Conservation (phyloP, 2,329 filamentous ascomycete species). For the Phialocephala sp. region DNA sequence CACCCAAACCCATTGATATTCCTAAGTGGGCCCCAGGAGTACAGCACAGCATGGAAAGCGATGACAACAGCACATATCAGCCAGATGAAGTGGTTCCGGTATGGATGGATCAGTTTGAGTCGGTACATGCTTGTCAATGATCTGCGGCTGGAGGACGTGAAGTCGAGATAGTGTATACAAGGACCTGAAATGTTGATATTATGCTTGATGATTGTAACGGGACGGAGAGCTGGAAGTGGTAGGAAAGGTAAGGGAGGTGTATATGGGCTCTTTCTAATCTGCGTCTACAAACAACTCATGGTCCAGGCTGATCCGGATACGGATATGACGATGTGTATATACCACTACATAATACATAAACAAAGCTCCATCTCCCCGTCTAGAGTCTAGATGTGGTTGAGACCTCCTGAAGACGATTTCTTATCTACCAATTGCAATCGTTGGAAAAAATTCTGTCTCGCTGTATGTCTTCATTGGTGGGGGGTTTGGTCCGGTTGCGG, state of each 20-base stretch:
- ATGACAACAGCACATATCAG: constrained; percentile 92
- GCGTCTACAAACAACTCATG: not conserved
- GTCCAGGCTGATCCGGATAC: not conserved
- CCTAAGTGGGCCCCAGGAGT: constrained; percentile 68
- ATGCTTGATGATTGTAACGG: not conserved
- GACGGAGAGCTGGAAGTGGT: not conserved
- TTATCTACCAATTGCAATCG: not conserved
- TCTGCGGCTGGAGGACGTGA: constrained; percentile 64
- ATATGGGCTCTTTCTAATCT: not conserved
- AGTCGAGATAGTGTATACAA: not conserved
- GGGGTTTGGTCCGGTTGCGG: not conserved
- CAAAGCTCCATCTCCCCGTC: not conserved
- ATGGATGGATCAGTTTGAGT: constrained; percentile 90
- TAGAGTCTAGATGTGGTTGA: not conserved
- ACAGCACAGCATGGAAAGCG: constrained; percentile 75
- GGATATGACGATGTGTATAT: not conserved
- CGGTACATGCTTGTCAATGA: constrained; percentile 98
- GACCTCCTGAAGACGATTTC: not conserved
- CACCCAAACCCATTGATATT: constrained; percentile 69
- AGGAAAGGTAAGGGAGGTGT: not conserved
- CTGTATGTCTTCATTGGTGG: not conserved
- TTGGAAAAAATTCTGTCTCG: not conserved
- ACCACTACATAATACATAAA: not conserved
- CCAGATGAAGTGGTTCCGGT: constrained; percentile 99
- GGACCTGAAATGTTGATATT: not conserved